Evolutionary conservation across 2,329 filamentous ascomycete genomes (phyloP).

Genomic region (Thelonectria discophora): DNA sequence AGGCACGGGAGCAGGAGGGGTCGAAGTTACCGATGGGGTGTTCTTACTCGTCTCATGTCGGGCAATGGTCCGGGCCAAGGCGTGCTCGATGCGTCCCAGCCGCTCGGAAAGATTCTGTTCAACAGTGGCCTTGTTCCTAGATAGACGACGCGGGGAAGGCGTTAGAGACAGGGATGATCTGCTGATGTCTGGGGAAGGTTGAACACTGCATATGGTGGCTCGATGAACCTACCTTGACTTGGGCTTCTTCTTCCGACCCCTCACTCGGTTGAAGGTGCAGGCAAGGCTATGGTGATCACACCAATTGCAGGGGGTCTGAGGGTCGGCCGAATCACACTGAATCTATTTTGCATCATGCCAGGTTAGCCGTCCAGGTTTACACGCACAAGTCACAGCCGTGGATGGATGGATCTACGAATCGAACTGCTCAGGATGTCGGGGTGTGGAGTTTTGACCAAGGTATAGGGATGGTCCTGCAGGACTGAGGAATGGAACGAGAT

Average conservation of each 20-base stretch:
- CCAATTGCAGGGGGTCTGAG: conserved; percentile 19
- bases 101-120: conserved; percentile 36
- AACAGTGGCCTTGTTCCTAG: conserved; percentile 25
- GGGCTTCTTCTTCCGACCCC: conserved; percentile 34
- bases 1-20: conserved; percentile 1
- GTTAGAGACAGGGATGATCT: conserved; percentile 17
- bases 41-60: not conserved
- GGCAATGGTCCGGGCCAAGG: conserved; percentile 32
- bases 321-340: conserved; percentile 15
- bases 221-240: conserved; percentile 29
- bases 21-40: conserved; percentile 11
- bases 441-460: conserved; percentile 1
- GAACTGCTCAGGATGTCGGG: not conserved
- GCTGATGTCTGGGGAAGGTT: not conserved
- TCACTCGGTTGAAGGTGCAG: conserved; percentile 36
- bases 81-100: conserved; percentile 35
- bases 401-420: conserved; percentile 4
- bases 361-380: not conserved
- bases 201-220: not conserved
- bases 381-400: not conserved
- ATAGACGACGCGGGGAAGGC: not conserved
- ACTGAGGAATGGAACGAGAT: not conserved
- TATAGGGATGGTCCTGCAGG: not conserved
- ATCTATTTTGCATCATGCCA: conserved; percentile 8
- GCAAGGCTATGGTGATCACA: conserved; percentile 20